A percentile compares a stretch with the other conserved stretches of the same genome.
Conservation (phyloP, 108 stramenopile genomes). For the Fragilaria radians region DNA sequence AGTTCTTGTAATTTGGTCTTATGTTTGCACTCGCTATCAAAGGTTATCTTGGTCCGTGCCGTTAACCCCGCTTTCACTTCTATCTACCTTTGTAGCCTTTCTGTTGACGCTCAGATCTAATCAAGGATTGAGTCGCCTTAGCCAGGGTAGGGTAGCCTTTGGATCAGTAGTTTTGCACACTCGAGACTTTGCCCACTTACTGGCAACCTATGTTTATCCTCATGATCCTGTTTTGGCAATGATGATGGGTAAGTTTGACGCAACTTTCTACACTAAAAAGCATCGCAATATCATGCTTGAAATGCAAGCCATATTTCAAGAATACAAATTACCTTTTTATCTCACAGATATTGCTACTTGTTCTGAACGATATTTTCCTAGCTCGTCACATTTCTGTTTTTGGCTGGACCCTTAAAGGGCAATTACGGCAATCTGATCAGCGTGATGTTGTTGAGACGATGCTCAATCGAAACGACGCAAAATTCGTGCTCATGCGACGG, state of each 20-base stretch:
- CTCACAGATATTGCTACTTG: background rate
- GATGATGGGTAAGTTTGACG: constrained; percentile 9
- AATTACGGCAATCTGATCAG: constrained; percentile 30
- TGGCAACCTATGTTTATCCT: constrained; percentile 31
- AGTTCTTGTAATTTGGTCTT: constrained; percentile 27
- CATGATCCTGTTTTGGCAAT: constrained; percentile 24
- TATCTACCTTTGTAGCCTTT: constrained; percentile 52
- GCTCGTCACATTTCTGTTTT: constrained; percentile 43
- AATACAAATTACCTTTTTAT: too few species aligned
- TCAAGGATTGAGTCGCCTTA: constrained; percentile 42
- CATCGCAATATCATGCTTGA: too few species aligned
- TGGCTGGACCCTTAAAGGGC: constrained; percentile 47
- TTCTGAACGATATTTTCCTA: background rate
- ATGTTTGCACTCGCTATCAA: constrained; percentile 12
- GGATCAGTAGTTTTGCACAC: constrained; percentile 33
- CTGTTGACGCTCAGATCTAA: constrained; percentile 48
- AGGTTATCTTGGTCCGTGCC: constrained; percentile 16
- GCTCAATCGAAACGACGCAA: constrained; percentile 29
- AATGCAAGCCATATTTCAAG: too few species aligned
- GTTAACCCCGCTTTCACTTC: constrained; percentile 25
- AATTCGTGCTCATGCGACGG: constrained; percentile 28
- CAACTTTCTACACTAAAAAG: too few species aligned
- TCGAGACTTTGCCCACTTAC: constrained; percentile 36
- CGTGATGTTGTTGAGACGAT: constrained; percentile 21
- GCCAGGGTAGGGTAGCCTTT: constrained; percentile 31